A percentile compares a stretch with the other conserved stretches of the same genome.
phyloP scores from a whole-genome alignment of 164 flowering plant genomes.

The Annona squamosa region DNA sequence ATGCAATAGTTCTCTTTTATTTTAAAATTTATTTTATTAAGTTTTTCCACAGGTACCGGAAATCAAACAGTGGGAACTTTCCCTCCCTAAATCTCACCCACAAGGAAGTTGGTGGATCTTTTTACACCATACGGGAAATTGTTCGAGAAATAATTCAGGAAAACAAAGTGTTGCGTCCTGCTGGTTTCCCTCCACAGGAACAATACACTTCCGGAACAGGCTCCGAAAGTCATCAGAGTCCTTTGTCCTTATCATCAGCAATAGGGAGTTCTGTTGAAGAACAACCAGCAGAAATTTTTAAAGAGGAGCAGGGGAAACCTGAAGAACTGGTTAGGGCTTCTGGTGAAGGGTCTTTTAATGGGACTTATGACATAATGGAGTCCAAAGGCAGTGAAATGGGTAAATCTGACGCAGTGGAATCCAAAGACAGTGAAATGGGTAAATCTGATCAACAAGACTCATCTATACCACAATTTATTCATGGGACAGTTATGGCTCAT shows the following conservation, averaged over 20 bases:
- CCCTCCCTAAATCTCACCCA: conserved; percentile 87
- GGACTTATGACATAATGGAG: conserved; percentile 2
- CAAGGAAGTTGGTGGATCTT: conserved; percentile 97
- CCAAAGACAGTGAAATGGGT: background rate
- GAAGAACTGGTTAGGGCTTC: conserved; percentile 20
- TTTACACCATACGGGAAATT: conserved; percentile 86
- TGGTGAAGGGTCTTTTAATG: conserved; percentile 9
- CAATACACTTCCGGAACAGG: conserved; percentile 43
- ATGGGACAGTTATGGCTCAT: background rate
- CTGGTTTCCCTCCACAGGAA: conserved; percentile 34
- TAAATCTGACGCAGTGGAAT: background rate
- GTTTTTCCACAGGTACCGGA: conserved; percentile 57
- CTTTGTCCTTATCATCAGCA: conserved; percentile 17
- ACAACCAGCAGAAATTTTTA: conserved; percentile 14
- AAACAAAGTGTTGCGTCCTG: conserved; percentile 77
- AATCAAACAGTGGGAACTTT: conserved; percentile 59
- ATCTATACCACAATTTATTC: background rate
- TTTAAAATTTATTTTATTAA: conserved; percentile 1
- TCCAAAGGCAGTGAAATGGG: background rate
- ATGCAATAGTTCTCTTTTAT: background rate
- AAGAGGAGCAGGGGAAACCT: conserved; percentile 10
- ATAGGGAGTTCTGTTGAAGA: background rate
- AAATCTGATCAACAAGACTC: background rate
- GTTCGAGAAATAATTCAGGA: conserved; percentile 90
- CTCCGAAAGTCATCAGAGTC: conserved; percentile 31